Evolutionary conservation across 129 eudicot genomes (phyloP).

Genomic region (Daucus carota): DH1_v3.0 NC_030384.2:30883501-30884000

Average conservation of each 20-base stretch:
- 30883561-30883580: not conserved
- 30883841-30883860: conserved; percentile 26
- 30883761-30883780: conserved; percentile 6
- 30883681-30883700: not conserved
- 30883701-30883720: no score
- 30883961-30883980: conserved; percentile 62
- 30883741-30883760: conserved; percentile 4
- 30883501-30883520: not conserved
- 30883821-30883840: conserved; percentile 14
- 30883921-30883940: conserved; percentile 63
- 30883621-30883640: not conserved
- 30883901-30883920: conserved; percentile 48
- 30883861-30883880: conserved; percentile 21
- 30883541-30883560: no score
- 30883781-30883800: conserved; percentile 14
- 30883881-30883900: not conserved
- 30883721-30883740: no score
- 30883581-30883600: not conserved
- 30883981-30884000: conserved; percentile 92
- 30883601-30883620: not conserved
- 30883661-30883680: not conserved
- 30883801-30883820: conserved; percentile 7
- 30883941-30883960: conserved; percentile 80
- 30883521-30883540: not conserved
- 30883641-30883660: not conserved